phyloP scores from a whole-genome alignment of 352 stramenopile species.

The Phytophthora crassamura region DNA sequence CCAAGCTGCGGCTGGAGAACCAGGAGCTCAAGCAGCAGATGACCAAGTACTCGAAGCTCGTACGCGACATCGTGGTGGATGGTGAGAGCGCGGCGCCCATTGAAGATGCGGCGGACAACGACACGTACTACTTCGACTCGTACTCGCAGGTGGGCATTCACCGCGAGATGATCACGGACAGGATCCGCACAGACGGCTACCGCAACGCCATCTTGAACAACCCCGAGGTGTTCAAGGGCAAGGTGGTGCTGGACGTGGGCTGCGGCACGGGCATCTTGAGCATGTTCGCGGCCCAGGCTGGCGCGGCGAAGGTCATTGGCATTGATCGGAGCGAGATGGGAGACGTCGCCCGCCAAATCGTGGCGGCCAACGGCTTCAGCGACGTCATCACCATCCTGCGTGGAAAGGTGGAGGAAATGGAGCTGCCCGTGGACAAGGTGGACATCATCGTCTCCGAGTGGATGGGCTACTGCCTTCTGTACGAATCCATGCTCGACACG shows the following conservation, averaged over 20 bases:
- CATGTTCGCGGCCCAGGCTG: slow-evolving; percentile 97
- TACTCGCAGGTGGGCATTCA: slow-evolving; percentile 99
- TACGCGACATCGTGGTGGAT: slow-evolving; percentile 75
- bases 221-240: slow-evolving; percentile 96
- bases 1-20: slow-evolving; percentile 67
- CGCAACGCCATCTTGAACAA: slow-evolving; percentile 98
- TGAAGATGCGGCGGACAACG: slow-evolving; percentile 64
- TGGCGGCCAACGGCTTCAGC: slow-evolving; percentile 93
- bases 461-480: slow-evolving; percentile 99
- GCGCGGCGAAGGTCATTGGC: slow-evolving; percentile 92
- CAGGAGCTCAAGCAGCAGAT: slow-evolving; percentile 78
- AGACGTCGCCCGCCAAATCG: slow-evolving; percentile 94
- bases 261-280: slow-evolving; percentile 98
- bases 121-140: slow-evolving; percentile 98
- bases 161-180: slow-evolving; percentile 94
- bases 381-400: slow-evolving; percentile 94
- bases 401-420: slow-evolving; percentile 95
- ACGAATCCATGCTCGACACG: slow-evolving; percentile 98
- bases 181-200: slow-evolving; percentile 96
- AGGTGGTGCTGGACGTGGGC: slow-evolving; percentile 97
- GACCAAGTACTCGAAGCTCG: slow-evolving; percentile 73
- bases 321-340: slow-evolving; percentile 97
- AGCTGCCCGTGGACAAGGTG: slow-evolving; percentile 94
- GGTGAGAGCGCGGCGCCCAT: slow-evolving; percentile 46
- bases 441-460: slow-evolving; percentile 99